A percentile compares a stretch with the other conserved stretches of the same genome.
These are phyloP conservation scores for Aspergillus spinulosporus DNA, from an alignment of 2,329 filamentous ascomycete genomes.

Conservation along the genomic window DNA sequence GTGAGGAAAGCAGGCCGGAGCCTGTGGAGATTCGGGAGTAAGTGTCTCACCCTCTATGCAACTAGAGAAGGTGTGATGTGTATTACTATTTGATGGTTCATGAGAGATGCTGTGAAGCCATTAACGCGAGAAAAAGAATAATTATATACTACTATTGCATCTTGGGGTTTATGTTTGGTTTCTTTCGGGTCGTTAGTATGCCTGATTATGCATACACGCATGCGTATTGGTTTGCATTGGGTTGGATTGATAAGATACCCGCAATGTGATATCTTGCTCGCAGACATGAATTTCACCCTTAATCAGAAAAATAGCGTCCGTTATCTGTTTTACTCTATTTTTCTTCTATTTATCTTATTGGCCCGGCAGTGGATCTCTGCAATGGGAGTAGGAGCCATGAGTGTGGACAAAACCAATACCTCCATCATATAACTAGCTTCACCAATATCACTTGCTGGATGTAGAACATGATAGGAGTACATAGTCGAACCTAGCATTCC, in stretches of 20 bases:
- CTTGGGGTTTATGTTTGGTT: neutral
- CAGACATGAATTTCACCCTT: no score
- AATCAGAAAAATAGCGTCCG: no score
- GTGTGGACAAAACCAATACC: no score
- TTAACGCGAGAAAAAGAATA: neutral
- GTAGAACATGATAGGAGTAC: no score
- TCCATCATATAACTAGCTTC: no score
- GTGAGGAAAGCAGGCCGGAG: constrained; percentile 10
- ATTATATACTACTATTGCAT: neutral
- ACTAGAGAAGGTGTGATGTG: neutral
- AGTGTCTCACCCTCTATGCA: neutral
- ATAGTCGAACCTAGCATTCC: no score
- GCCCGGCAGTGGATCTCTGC: no score
- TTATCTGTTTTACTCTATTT: no score
- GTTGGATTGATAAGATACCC: neutral
- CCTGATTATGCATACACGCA: neutral
- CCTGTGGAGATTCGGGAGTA: constrained; percentile 25
- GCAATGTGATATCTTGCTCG: no score
- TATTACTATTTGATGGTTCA: neutral
- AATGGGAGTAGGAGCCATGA: no score
- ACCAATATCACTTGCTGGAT: no score
- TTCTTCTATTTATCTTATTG: no score
- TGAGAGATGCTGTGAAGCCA: neutral
- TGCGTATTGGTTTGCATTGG: neutral
- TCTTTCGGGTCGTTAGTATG: neutral